phyloP scores from a whole-genome alignment of 768 basidiomycete species.

The Xerocomellus amylosporus region DNA sequence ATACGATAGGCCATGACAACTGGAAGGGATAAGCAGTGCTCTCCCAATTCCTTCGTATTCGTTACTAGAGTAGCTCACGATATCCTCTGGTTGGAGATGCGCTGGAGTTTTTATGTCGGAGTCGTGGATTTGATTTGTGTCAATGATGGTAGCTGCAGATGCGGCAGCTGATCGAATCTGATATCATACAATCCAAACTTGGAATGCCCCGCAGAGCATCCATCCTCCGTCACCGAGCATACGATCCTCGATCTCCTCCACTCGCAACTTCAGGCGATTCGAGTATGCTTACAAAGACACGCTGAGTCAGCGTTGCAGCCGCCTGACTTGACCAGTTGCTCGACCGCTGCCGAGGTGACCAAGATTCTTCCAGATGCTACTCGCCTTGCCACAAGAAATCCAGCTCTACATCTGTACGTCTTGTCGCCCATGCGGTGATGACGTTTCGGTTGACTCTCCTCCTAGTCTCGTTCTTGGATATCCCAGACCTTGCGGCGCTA shows the following conservation, averaged over 20 bases:
- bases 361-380: conserved; percentile 13
- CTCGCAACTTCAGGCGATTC: neutral
- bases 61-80: neutral
- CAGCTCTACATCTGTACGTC: conserved; percentile 56
- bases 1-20: conserved; percentile 14
- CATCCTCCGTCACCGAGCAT: neutral
- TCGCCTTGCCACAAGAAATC: conserved; percentile 54
- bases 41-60: conserved; percentile 9
- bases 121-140: neutral
- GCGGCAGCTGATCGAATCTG: neutral
- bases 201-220: neutral
- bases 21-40: conserved; percentile 17
- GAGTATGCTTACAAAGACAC: conserved; percentile 8
- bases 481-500: conserved; percentile 63
- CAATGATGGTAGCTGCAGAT: neutral
- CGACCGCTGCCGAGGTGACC: neutral
- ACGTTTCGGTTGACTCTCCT: neutral
- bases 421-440: neutral
- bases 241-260: neutral
- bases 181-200: conserved; percentile 3
- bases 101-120: conserved; percentile 1
- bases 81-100: neutral
- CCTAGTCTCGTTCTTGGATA: conserved; percentile 66
- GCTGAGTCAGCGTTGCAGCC: conserved; percentile 11
- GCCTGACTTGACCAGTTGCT: neutral